Evolutionary conservation across 768 basidiomycete genomes (phyloP).

Genomic region (Trametes sanguinea): DNA sequence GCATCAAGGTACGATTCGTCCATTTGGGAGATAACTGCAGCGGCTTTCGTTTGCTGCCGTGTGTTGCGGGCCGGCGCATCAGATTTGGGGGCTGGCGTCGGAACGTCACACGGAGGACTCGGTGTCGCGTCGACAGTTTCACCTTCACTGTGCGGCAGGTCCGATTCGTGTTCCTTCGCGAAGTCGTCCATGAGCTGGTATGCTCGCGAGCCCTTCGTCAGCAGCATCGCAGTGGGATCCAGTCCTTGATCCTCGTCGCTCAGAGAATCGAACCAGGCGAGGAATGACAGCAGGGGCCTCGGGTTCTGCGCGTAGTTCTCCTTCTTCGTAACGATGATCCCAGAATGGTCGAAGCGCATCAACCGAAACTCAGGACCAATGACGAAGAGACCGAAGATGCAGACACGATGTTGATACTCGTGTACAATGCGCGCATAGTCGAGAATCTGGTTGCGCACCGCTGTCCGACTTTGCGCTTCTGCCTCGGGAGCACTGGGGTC

Average conservation of each 20-base stretch:
- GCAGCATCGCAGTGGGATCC: background rate
- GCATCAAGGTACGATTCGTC: too few relatives aligned
- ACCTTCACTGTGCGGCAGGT: background rate
- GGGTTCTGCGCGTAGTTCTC: constrained; percentile 3
- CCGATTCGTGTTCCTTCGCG: background rate
- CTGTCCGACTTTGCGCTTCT: background rate
- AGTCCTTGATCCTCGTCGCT: constrained; percentile 1
- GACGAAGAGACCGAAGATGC: constrained; percentile 13
- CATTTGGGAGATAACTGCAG: too few relatives aligned
- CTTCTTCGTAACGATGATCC: background rate
- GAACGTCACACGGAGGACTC: too few relatives aligned
- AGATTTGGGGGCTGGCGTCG: too few relatives aligned
- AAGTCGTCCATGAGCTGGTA: background rate
- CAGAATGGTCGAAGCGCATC: constrained; percentile 7
- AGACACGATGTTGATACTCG: constrained; percentile 3
- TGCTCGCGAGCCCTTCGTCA: background rate
- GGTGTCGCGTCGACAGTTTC: too few relatives aligned
- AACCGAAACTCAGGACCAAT: background rate
- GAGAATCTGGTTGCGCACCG: constrained; percentile 3
- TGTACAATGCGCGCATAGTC: constrained; percentile 1
- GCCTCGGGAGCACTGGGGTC: background rate
- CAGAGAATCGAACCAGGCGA: background rate
- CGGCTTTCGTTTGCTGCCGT: too few relatives aligned
- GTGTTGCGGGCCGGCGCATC: too few relatives aligned
- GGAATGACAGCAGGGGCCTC: background rate